A percentile compares a stretch with the other conserved stretches of the same genome.
phyloP scores from a whole-genome alignment of 148 eudicot species.

The Vaccinium darrowii region DNA sequence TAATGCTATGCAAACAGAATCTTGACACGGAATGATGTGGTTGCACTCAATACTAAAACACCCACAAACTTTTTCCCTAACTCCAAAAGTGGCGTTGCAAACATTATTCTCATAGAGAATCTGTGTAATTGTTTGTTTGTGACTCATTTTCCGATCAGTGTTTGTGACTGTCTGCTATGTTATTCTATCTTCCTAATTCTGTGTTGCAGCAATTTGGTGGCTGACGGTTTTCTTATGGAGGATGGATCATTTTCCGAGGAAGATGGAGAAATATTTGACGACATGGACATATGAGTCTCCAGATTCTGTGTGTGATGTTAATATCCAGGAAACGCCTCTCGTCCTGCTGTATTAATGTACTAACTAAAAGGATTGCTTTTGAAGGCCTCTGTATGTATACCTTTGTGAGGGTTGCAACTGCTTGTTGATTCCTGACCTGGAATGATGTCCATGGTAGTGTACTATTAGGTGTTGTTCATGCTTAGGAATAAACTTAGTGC shows the following conservation, averaged over 20 bases:
- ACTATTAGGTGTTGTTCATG: neutral
- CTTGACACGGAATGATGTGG: neutral
- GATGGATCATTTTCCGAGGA: constrained; percentile 55
- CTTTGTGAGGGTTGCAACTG: constrained; percentile 16
- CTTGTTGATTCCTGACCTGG: constrained; percentile 20
- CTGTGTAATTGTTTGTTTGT: neutral
- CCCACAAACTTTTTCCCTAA: neutral
- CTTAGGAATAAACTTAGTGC: constrained; percentile 4
- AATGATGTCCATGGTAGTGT: constrained; percentile 13
- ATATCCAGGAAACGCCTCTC: neutral
- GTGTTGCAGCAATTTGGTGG: constrained; percentile 77
- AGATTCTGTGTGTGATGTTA: constrained; percentile 16
- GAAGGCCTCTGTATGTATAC: constrained; percentile 13
- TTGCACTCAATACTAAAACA: neutral
- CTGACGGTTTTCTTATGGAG: constrained; percentile 53
- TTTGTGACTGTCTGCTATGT: neutral
- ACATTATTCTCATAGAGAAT: neutral
- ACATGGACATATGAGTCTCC: constrained; percentile 73
- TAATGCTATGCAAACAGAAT: neutral
- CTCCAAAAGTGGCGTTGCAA: neutral
- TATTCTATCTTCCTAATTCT: neutral
- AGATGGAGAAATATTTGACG: constrained; percentile 78
- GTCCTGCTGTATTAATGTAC: constrained; percentile 1
- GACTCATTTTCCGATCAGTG: neutral
- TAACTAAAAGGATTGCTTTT: constrained; percentile 7